phyloP scores from a whole-genome alignment of 352 stramenopile species.

The Phytophthora nicotianae region DNA sequence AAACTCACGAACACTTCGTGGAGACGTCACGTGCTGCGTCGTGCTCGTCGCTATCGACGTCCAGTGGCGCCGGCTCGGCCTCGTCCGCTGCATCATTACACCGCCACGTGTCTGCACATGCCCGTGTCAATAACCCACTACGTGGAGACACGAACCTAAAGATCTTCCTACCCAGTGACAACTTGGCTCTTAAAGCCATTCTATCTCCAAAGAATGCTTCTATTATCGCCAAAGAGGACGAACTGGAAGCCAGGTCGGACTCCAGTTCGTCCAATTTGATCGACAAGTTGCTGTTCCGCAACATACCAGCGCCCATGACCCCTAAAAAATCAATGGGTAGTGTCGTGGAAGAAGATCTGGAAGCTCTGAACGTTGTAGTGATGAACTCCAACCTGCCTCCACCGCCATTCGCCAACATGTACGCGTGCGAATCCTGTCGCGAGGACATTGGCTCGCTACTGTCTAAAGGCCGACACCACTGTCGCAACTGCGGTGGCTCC shows the following conservation, averaged over 20 bases:
- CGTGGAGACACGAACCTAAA: constrained; percentile 41
- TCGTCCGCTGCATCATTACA: constrained; percentile 19
- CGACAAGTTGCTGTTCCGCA: constrained; percentile 50
- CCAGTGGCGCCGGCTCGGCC: constrained; percentile 3
- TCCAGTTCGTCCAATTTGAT: constrained; percentile 31
- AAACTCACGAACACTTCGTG: constrained; percentile 5
- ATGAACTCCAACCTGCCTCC: constrained; percentile 61
- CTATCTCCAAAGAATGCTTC: constrained; percentile 44
- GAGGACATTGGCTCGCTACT: constrained; percentile 78
- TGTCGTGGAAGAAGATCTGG: constrained; percentile 55
- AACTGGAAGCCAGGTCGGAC: not conserved
- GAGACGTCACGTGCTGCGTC: constrained; percentile 25
- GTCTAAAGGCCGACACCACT: constrained; percentile 75
- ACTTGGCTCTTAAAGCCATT: constrained; percentile 60
- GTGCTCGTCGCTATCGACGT: constrained; percentile 30
- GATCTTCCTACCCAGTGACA: constrained; percentile 63
- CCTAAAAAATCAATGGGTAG: constrained; percentile 41
- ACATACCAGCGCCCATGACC: not conserved
- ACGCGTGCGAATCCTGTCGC: constrained; percentile 71
- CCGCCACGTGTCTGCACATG: constrained; percentile 9
- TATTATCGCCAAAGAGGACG: not conserved
- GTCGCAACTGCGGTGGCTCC: constrained; percentile 79
- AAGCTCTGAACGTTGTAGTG: constrained; percentile 47
- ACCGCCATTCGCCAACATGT: constrained; percentile 81
- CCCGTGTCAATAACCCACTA: constrained; percentile 22